A percentile compares a stretch with the other conserved stretches of the same genome.
These are phyloP conservation scores for Gracilariopsis chorda DNA, from an alignment of 23 red algal species.

Conservation along the genomic window DNA sequence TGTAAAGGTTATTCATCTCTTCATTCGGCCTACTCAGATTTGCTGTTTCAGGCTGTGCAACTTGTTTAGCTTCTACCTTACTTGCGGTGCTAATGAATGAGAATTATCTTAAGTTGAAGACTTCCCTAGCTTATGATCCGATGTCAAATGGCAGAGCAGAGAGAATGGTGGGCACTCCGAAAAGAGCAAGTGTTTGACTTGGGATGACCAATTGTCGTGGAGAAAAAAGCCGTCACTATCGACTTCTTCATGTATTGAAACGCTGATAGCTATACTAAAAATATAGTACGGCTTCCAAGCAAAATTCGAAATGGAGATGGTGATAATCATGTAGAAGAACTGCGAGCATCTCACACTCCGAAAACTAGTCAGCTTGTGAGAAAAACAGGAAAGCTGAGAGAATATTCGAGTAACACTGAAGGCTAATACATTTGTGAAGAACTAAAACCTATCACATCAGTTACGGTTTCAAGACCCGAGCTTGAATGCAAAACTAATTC, in stretches of 20 bases:
- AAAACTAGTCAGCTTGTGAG: conserved; percentile 61
- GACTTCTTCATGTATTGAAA: conserved; percentile 82
- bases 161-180: too few species aligned
- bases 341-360: conserved; percentile 70
- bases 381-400: conserved; percentile 61
- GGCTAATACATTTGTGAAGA: conserved; percentile 89
- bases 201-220: too few species aligned
- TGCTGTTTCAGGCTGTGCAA: too few species aligned
- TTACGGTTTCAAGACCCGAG: conserved; percentile 90
- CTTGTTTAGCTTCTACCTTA: too few species aligned
- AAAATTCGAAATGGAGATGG: conserved; percentile 89
- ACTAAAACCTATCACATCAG: conserved; percentile 79
- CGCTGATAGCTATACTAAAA: conserved; percentile 71
- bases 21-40: too few species aligned
- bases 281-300: conserved; percentile 79
- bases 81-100: too few species aligned
- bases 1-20: too few species aligned
- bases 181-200: too few species aligned
- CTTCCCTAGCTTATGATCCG: too few species aligned
- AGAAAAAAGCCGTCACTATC: conserved; percentile 42
- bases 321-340: conserved; percentile 81
- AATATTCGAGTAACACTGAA: conserved; percentile 28
- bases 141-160: too few species aligned
- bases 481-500: conserved; percentile 95
- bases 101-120: too few species aligned